Percentiles rank a stretch among this genome's conserved stretches.
These are phyloP conservation scores for Nevesoporus exiguus DNA, from an alignment of 768 basidiomycete species.

Conservation along the genomic window DNA sequence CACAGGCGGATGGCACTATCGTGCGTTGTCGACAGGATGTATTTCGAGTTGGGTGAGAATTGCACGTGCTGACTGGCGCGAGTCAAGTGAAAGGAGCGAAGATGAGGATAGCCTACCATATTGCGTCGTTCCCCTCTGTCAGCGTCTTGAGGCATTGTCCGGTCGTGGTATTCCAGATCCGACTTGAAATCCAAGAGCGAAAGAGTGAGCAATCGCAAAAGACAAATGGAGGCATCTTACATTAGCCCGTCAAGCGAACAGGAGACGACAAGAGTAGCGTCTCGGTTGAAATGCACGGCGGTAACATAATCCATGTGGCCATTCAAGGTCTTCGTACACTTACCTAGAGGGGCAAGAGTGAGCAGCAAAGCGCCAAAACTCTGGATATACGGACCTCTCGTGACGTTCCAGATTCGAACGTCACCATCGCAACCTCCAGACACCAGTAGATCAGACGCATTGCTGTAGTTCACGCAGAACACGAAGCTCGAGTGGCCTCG, in stretches of 20 bases:
- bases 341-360: conserved; percentile 45
- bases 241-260: conserved; percentile 92
- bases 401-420: conserved; percentile 88
- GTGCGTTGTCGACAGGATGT: conserved; percentile 90
- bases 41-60: conserved; percentile 95
- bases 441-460: conserved; percentile 81
- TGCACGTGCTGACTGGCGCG: conserved; percentile 74
- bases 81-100: neutral
- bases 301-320: conserved; percentile 96
- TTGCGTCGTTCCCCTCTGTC: conserved; percentile 82
- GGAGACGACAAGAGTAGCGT: conserved; percentile 88
- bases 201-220: neutral
- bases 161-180: conserved; percentile 90
- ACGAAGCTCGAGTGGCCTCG: conserved; percentile 86
- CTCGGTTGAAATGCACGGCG: conserved; percentile 89
- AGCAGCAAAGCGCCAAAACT: neutral
- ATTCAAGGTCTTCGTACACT: conserved; percentile 79
- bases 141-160: conserved; percentile 97
- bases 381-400: conserved; percentile 50
- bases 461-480: conserved; percentile 91
- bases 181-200: conserved; percentile 57
- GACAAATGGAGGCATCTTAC: conserved; percentile 45
- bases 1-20: conserved; percentile 91
- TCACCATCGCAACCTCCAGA: conserved; percentile 93
- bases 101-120: conserved; percentile 50